Evolutionary conservation across 2,329 filamentous ascomycete species (phyloP).

Genomic region (Ophiostoma sp.): DNA sequence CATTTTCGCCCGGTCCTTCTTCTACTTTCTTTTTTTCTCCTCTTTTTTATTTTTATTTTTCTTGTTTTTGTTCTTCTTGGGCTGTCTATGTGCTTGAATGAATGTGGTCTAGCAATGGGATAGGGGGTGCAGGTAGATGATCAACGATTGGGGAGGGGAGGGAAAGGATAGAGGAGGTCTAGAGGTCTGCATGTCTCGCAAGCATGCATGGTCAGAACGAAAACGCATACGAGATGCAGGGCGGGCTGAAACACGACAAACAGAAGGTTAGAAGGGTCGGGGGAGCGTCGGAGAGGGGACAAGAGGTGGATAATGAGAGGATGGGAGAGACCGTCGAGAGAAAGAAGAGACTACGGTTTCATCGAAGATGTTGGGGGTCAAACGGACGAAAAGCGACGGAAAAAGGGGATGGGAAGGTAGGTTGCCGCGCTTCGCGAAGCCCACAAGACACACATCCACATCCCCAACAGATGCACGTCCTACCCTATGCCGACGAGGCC

Average conservation of each 20-base stretch:
- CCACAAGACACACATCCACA: neutral
- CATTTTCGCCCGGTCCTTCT: neutral
- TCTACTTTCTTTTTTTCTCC: neutral
- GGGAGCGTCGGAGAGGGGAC: neutral
- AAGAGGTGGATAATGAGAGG: neutral
- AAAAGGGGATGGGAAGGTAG: neutral
- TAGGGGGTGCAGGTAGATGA: neutral
- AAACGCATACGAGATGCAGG: neutral
- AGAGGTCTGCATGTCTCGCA: neutral
- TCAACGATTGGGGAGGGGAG: neutral
- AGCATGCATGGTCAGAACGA: neutral
- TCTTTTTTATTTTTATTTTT: constrained; percentile 3
- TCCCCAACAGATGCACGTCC: neutral
- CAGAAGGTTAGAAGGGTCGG: neutral
- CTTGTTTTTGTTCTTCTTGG: neutral
- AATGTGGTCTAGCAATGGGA: neutral
- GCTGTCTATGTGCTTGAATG: neutral
- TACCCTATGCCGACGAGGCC: neutral
- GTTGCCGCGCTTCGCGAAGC: neutral
- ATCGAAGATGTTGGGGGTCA: neutral
- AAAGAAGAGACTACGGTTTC: neutral
- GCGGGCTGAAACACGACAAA: neutral
- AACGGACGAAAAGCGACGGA: neutral
- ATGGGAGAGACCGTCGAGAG: neutral
- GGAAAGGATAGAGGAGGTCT: neutral